Evolutionary conservation across 495 filamentous ascomycete genomes (phyloP).

Genomic region (Acidiella bohemica): DNA sequence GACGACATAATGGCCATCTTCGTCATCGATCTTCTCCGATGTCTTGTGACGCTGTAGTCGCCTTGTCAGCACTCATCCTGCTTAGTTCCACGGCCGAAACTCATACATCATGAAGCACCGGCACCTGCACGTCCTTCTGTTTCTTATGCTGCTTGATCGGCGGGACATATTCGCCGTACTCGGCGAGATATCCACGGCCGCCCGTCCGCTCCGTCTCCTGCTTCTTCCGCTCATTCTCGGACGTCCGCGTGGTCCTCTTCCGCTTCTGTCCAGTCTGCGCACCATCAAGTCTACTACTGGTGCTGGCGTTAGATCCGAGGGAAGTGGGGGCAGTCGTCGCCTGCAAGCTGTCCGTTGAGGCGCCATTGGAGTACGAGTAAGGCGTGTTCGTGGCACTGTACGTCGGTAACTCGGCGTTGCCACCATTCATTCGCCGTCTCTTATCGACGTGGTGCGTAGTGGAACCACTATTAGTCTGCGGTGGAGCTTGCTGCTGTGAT

Average conservation of each 20-base stretch:
- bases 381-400: conserved; percentile 20
- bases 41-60: conserved; percentile 22
- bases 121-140: conserved; percentile 76
- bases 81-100: conserved; percentile 1
- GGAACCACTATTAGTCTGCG: conserved; percentile 5
- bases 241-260: conserved; percentile 67
- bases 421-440: conserved; percentile 11
- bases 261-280: conserved; percentile 64
- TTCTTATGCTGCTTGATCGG: conserved; percentile 83
- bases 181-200: conserved; percentile 50
- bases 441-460: conserved; percentile 14
- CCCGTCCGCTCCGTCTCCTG: conserved; percentile 51
- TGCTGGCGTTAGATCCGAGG: conserved; percentile 53
- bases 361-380: conserved; percentile 29
- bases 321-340: conserved; percentile 80
- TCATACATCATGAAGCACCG: conserved; percentile 72
- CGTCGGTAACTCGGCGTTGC: background rate
- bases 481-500: conserved; percentile 2
- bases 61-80: conserved; percentile 14
- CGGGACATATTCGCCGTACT: conserved; percentile 65
- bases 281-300: conserved; percentile 31
- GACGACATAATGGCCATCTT: conserved; percentile 94
- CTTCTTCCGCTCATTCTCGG: conserved; percentile 55
- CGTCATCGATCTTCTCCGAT: conserved; percentile 67
- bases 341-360: conserved; percentile 18